Percentiles rank a stretch among this genome's conserved stretches.
Conservation (phyloP, 2,329 filamentous ascomycete species). For the Fulvia fulva region DNA sequence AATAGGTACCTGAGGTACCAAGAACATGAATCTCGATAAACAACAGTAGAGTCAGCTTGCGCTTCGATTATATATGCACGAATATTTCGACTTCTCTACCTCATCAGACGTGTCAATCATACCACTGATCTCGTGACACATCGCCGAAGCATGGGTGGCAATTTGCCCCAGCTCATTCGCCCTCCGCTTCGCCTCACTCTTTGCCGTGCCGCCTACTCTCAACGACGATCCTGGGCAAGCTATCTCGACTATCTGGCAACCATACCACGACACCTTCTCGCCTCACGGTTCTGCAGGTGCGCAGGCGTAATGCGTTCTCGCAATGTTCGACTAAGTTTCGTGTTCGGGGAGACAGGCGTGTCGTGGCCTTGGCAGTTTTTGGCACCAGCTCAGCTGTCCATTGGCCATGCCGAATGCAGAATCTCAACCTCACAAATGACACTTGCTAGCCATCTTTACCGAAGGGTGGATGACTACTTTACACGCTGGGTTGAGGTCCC, state of each 20-base stretch:
- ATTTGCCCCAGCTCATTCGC: not conserved
- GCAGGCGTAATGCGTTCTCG: not conserved
- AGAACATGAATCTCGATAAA: not conserved
- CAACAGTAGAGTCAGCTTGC: too few species aligned
- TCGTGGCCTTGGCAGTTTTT: not conserved
- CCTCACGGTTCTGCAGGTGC: conserved; percentile 6
- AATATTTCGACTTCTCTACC: not conserved
- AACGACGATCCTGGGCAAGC: not conserved
- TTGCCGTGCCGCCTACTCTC: not conserved
- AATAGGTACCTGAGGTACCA: not conserved
- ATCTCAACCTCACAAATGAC: not conserved
- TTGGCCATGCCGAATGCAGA: not conserved
- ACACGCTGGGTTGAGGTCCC: too few species aligned
- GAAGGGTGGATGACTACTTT: too few species aligned
- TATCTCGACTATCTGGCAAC: not conserved
- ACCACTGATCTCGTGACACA: not conserved
- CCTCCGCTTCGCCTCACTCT: not conserved
- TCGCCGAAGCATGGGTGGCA: not conserved
- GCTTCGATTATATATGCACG: not conserved
- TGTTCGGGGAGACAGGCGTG: not conserved
- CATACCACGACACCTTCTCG: not conserved
- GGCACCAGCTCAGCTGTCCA: not conserved
- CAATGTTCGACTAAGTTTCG: too few species aligned
- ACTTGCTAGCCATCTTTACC: not conserved
- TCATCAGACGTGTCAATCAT: not conserved